Conservation (phyloP, 2,329 filamentous ascomycete species). For the Dactylellina drechsleri region DNA sequence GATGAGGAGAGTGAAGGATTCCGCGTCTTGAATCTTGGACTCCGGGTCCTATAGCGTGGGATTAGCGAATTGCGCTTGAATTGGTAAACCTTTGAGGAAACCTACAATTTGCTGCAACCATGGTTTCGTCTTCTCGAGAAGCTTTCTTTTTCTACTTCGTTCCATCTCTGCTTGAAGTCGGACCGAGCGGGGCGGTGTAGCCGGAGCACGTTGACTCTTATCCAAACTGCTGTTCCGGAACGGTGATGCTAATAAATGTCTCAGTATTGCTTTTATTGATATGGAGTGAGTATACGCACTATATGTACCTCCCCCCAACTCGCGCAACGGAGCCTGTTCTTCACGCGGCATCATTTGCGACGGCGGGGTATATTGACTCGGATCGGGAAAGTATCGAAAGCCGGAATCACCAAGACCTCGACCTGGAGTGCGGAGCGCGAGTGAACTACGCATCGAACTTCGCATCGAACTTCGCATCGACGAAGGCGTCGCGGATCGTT, state of each 20-base stretch:
- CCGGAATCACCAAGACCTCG: slow-evolving; percentile 14
- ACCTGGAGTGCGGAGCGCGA: slow-evolving; percentile 11
- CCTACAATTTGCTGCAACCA: slow-evolving; percentile 40
- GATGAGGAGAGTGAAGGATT: slow-evolving; percentile 32
- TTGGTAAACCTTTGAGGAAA: neutral
- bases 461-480: slow-evolving; percentile 27
- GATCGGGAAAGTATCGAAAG: slow-evolving; percentile 5
- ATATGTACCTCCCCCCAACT: slow-evolving; percentile 22
- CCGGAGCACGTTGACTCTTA: neutral
- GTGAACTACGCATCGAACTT: slow-evolving; percentile 27
- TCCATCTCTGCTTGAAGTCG: slow-evolving; percentile 31
- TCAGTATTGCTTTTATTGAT: neutral
- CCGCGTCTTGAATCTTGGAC: slow-evolving; percentile 22
- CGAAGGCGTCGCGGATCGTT: slow-evolving; percentile 43
- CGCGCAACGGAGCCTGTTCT: neutral
- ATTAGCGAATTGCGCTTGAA: too few species aligned
- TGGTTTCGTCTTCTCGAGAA: slow-evolving; percentile 5
- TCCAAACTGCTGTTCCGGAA: slow-evolving; percentile 17
- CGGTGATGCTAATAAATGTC: slow-evolving; percentile 19
- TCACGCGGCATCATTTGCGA: slow-evolving; percentile 3
- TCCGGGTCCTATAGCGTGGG: slow-evolving; percentile 16
- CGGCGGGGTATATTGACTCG: slow-evolving; percentile 41
- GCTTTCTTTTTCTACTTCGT: slow-evolving; percentile 1
- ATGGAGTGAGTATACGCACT: neutral
- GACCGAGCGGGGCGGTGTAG: slow-evolving; percentile 15